Base-by-base conservation (phyloP, 2,329 filamentous ascomycete genomes). In the Trichoderma atroviride region DNA sequence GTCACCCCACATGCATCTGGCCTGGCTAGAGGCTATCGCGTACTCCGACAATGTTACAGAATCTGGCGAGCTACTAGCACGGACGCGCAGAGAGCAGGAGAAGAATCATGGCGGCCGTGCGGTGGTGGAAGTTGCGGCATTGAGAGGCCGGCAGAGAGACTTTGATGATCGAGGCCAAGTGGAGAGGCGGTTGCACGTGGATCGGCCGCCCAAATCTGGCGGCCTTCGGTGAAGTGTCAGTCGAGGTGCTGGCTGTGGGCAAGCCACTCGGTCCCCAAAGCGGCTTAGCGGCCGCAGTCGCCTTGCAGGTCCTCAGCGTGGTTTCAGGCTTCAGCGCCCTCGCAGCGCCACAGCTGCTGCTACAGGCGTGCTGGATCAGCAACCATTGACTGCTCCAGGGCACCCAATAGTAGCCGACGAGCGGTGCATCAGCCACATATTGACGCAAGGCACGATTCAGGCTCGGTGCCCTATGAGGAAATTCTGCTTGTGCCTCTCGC, bases 251-350 rank as follows among this genome's bases (percentile, higher is more conserved):
- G 35, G 14, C 56, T 16, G 31, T 31, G 62, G 62, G 33, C 47
- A 57, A 59, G 68, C 68, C 40, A 60, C 64, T 74, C 73, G 73
- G 73, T 74, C 69, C 70, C 71, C 69, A 71, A 73, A 70, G 61
- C 50, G 73, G 72, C 67, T 74, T 69, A 69, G 68, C 19, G 53
- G 50, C 40, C 35, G 61, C 50, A 64, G 33, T 19, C 40, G 52
- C 47, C 47, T 22, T 24, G 47, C 47, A 24, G 47, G 37, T 27
- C 11, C 31, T 47, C 59, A 35, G 43, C 31, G 33, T 27, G 27
- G 27, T 2, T 27, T 27, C 27, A 2, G 57, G 27, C 11, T 16
- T 40, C 43, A 63, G 43, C 43, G 47, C 43, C 37, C 9, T 6
- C 27, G 60, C 61, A 56, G 50, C 50, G 61, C 61, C 50, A 64